A percentile compares a stretch with the other conserved stretches of the same genome.
Conservation (phyloP, 331 rosid species). For the Spiraea crenata region DNA sequence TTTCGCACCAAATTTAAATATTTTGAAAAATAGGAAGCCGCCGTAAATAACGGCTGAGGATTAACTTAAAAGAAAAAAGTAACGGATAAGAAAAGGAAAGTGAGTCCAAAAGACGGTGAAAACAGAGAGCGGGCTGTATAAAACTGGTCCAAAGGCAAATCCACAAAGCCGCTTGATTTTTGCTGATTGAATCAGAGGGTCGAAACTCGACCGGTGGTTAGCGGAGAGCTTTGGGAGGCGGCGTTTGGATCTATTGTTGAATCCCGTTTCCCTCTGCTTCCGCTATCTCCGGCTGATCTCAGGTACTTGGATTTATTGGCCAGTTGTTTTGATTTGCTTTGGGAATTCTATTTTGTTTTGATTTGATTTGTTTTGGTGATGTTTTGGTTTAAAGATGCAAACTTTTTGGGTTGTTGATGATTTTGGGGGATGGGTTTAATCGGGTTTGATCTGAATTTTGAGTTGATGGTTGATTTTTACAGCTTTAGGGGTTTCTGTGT, state of each 20-base stretch:
- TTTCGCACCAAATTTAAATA: neutral
- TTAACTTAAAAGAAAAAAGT: neutral
- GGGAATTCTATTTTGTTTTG: too few species aligned
- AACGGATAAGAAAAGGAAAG: conserved; percentile 12
- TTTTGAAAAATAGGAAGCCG: conserved; percentile 2
- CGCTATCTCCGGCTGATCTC: conserved; percentile 18
- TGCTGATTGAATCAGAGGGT: neutral
- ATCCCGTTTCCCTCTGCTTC: conserved; percentile 16
- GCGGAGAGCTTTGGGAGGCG: conserved; percentile 18
- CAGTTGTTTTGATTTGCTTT: neutral
- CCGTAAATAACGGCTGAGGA: neutral
- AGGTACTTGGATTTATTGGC: neutral
- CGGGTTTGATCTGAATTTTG: neutral
- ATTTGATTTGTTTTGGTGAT: neutral
- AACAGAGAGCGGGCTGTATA: neutral
- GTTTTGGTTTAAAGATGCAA: neutral
- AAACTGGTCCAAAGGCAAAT: neutral
- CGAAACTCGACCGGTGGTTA: neutral
- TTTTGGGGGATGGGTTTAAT: neutral
- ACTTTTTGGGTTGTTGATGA: neutral
- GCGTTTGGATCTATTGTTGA: conserved; percentile 20
- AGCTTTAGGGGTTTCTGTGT: conserved; percentile 8
- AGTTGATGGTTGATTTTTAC: neutral
- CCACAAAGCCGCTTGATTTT: neutral
- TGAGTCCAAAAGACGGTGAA: neutral